phyloP scores from a whole-genome alignment of 495 filamentous ascomycete species.

The Neurospora terricola region DNA sequence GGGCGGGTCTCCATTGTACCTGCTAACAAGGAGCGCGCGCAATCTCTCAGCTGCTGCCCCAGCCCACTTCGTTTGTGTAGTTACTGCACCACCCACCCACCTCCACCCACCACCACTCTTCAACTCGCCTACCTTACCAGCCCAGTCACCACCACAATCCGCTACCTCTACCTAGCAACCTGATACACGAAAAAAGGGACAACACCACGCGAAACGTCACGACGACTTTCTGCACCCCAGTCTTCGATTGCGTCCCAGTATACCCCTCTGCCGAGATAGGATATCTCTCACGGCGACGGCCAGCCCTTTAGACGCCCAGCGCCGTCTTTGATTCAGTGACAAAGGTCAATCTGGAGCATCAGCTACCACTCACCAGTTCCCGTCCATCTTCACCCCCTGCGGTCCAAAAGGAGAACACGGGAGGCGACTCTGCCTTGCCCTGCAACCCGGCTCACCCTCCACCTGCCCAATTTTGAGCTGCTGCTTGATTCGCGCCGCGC shows the following conservation, averaged over 20 bases:
- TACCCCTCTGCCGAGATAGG: background rate
- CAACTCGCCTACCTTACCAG: background rate
- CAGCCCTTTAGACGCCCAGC: background rate
- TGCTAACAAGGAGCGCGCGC: background rate
- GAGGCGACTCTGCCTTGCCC: background rate
- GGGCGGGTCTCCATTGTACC: background rate
- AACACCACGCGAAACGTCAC: background rate
- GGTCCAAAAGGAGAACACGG: background rate
- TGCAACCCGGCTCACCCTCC: conserved; percentile 4
- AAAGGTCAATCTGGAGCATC: background rate
- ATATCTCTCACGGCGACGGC: background rate
- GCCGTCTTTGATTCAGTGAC: background rate
- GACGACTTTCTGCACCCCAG: background rate
- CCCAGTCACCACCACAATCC: background rate
- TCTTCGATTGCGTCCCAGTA: background rate
- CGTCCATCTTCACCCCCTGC: background rate
- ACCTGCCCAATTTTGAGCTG: conserved; percentile 20
- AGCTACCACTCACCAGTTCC: background rate
- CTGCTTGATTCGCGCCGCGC: conserved; percentile 9
- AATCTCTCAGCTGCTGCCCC: background rate
- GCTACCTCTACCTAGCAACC: background rate
- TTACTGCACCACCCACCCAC: conserved; percentile 3
- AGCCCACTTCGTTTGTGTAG: background rate
- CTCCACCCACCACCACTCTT: background rate
- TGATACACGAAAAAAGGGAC: background rate